These are phyloP conservation scores for Cladorrhinum samala DNA, from an alignment of 495 filamentous ascomycete species.

Conservation along the genomic window DNA sequence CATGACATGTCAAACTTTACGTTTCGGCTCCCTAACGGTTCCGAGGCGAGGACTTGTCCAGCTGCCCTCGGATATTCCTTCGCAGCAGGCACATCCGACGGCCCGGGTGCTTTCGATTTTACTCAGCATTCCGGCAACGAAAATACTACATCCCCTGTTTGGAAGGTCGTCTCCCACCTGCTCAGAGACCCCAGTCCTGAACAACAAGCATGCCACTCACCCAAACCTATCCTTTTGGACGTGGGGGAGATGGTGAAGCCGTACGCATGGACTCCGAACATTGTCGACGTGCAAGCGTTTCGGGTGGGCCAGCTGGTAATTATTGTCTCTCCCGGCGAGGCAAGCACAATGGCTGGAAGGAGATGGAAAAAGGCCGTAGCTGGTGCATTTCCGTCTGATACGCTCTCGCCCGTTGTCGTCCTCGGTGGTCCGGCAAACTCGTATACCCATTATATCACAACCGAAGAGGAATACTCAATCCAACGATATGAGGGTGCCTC, in stretches of 20 bases:
- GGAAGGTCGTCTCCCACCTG: slow-evolving; percentile 66
- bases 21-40: slow-evolving; percentile 72
- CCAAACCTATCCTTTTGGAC: slow-evolving; percentile 86
- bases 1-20: slow-evolving; percentile 67
- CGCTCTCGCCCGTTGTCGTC: slow-evolving; percentile 63
- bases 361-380: slow-evolving; percentile 82
- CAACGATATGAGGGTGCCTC: slow-evolving; percentile 96
- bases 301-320: slow-evolving; percentile 85
- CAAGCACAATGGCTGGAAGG: slow-evolving; percentile 89
- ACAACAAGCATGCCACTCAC: slow-evolving; percentile 70
- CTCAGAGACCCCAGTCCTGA: slow-evolving; percentile 65
- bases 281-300: slow-evolving; percentile 86
- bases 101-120: slow-evolving; percentile 90
- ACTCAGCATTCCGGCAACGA: slow-evolving; percentile 73
- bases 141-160: slow-evolving; percentile 75
- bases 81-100: slow-evolving; percentile 90
- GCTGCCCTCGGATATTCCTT: slow-evolving; percentile 94
- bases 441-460: slow-evolving; percentile 95
- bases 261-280: slow-evolving; percentile 87
- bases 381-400: slow-evolving; percentile 36
- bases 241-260: slow-evolving; percentile 74
- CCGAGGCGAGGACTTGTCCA: slow-evolving; percentile 66
- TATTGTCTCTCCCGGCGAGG: slow-evolving; percentile 84
- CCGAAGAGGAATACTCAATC: slow-evolving; percentile 81
- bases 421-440: slow-evolving; percentile 92